These are phyloP conservation scores for Paramecium sexaurelia DNA, from an alignment of 73 alveolate species.

Conservation along the genomic window DNA sequence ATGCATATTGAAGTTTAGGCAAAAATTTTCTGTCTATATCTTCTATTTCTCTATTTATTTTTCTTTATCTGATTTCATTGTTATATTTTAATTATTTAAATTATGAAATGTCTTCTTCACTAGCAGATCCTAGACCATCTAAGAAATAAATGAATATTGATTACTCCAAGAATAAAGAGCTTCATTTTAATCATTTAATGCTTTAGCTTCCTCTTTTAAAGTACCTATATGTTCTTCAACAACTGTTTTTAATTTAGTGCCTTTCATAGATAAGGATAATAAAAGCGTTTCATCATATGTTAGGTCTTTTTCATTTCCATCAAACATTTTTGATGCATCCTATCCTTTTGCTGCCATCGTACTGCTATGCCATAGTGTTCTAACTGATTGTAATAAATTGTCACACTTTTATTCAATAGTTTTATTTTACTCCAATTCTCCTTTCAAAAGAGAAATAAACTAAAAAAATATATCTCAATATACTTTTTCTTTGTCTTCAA, in stretches of 20 bases:
- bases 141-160: not conserved
- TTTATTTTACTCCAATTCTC: constrained; percentile 63
- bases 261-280: constrained; percentile 40
- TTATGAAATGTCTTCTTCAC: constrained; percentile 25
- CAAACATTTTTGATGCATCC: not conserved
- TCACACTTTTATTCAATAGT: constrained; percentile 65
- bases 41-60: constrained; percentile 9
- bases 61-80: not conserved
- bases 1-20: not conserved
- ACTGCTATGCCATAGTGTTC: not conserved
- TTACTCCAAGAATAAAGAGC: constrained; percentile 39
- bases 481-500: constrained; percentile 62
- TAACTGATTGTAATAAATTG: constrained; percentile 55
- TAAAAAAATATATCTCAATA: not conserved
- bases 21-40: constrained; percentile 19
- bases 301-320: constrained; percentile 5
- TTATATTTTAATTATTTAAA: not conserved
- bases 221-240: constrained; percentile 49
- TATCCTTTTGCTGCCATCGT: not conserved
- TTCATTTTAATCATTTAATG: constrained; percentile 44
- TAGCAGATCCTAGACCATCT: constrained; percentile 55
- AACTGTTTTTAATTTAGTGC: constrained; percentile 37
- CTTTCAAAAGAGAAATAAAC: constrained; percentile 63
- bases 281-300: constrained; percentile 1
- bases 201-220: constrained; percentile 51